Evolutionary conservation across 2,329 filamentous ascomycete species (phyloP).

Genomic region (Fusarium sp.): DNA sequence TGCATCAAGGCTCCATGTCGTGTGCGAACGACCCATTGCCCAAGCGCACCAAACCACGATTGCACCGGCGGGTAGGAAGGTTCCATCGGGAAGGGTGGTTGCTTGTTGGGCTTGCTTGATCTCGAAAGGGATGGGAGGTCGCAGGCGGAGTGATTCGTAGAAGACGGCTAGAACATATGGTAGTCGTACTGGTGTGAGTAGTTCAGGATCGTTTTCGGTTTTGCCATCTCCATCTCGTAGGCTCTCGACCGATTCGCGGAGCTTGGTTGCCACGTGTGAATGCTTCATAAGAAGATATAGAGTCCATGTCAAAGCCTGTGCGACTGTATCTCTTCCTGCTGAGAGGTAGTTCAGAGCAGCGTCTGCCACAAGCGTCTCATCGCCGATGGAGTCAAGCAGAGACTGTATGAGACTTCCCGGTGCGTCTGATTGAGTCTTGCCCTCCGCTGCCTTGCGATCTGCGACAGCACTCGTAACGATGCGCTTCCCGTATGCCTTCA

Average conservation of each 20-base stretch:
- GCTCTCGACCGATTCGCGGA: conserved; percentile 57
- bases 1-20: conserved; percentile 68
- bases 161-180: conserved; percentile 71
- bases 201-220: conserved; percentile 29
- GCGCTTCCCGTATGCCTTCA: conserved; percentile 65
- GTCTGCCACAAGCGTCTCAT: conserved; percentile 68
- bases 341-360: conserved; percentile 74
- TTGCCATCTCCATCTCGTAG: conserved; percentile 9
- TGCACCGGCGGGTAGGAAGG: conserved; percentile 63
- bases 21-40: conserved; percentile 69
- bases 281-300: conserved; percentile 69
- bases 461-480: conserved; percentile 67
- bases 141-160: conserved; percentile 70
- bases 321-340: conserved; percentile 72
- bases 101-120: conserved; percentile 67
- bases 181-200: conserved; percentile 56
- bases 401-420: conserved; percentile 70
- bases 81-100: conserved; percentile 69
- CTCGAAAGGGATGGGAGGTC: conserved; percentile 73
- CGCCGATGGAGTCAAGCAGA: conserved; percentile 65
- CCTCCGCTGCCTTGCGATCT: conserved; percentile 42
- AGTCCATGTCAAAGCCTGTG: conserved; percentile 72
- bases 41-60: conserved; percentile 73
- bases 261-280: conserved; percentile 52
- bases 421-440: conserved; percentile 41